Evolutionary conservation across 805 yeast genomes (phyloP), one percentile per base, ranked within the genome.

Genomic region (Saturnispora gosingensis): DNA sequence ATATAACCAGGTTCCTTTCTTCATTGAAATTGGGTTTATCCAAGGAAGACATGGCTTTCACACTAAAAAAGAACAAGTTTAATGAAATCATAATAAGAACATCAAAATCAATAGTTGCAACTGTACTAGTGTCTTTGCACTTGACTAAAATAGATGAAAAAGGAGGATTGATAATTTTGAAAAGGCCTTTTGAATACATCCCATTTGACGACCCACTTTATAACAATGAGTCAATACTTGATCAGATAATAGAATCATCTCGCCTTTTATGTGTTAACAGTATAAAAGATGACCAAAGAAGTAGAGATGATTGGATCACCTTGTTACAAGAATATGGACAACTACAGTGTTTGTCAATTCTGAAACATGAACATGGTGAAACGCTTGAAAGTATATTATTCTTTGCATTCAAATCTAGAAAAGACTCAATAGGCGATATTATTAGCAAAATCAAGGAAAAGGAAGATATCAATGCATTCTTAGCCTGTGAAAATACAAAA

Each of bases 361-460:
- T 81, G 15, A 62, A 72, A 13, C 74, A 72, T 45, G 73, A 71
- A 11, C 74, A 72, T 46, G 73, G 71, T 67, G 72, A 53, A 88
- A 88, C 0, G 61, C 74, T 72, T 45, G 73, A 71, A 67, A 72
- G 53, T 88, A 88, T 1, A 61, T 80, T 24, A 83, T 79, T 2
- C 82, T 82, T 66, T 76, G 59, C 58, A 8, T 35, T 53, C n/a
- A 30, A 34, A 16, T 35, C 50, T 3, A 40, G 30, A 11, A 54
- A 62, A 3, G 48, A 48, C 4, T 43, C 55, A 22, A 45, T 51
- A 3, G 61, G 62, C 7, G 62, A 61, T 10, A 65, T 69, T 2
- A 45, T 71, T 13, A 56, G 60, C 9, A 65, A 64, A 10, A 61
- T 78, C 18, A 65, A 67, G 42, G 61, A 64, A 13, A 63, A 69